Evolutionary conservation across 2,329 filamentous ascomycete genomes (phyloP).

Genomic region (Neospermospora avenae): DNA sequence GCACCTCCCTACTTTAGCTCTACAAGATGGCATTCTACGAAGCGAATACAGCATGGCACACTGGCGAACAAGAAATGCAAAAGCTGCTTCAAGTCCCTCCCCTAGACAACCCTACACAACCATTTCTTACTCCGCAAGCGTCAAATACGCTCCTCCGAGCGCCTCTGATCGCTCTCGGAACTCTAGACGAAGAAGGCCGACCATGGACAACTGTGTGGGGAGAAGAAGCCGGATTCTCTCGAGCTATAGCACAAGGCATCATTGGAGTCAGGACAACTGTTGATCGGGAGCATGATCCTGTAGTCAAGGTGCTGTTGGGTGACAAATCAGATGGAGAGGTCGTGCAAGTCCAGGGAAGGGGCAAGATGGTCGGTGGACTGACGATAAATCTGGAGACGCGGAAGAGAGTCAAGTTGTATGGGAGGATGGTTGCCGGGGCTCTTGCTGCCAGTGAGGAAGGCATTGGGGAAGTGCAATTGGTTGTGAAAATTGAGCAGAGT

Average conservation of each 20-base stretch:
- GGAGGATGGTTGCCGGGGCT: slow-evolving; percentile 64
- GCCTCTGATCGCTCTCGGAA: slow-evolving; percentile 70
- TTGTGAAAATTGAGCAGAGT: slow-evolving; percentile 67
- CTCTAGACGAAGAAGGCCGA: slow-evolving; percentile 59
- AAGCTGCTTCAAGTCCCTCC: slow-evolving; percentile 55
- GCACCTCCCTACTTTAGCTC: not conserved
- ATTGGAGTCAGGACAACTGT: slow-evolving; percentile 62
- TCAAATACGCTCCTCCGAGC: slow-evolving; percentile 57
- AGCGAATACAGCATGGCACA: slow-evolving; percentile 51
- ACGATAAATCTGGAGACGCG: slow-evolving; percentile 63
- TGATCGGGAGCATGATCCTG: slow-evolving; percentile 64
- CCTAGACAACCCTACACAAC: slow-evolving; percentile 62
- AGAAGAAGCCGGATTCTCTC: slow-evolving; percentile 66
- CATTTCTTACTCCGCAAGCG: slow-evolving; percentile 59
- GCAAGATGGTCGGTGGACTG: slow-evolving; percentile 58
- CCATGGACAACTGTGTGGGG: slow-evolving; percentile 81
- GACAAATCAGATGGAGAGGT: slow-evolving; percentile 44
- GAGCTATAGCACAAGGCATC: slow-evolving; percentile 57
- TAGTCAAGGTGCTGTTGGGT: slow-evolving; percentile 60
- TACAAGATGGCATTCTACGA: slow-evolving; percentile 36
- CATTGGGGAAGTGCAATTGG: slow-evolving; percentile 47
- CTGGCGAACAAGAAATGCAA: slow-evolving; percentile 66
- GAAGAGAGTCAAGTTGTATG: slow-evolving; percentile 71
- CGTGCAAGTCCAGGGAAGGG: slow-evolving; percentile 35
- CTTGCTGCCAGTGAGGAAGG: slow-evolving; percentile 39